A percentile compares a stretch with the other conserved stretches of the same genome.
These are phyloP conservation scores for Aaosphaeria pasadenensis DNA, from an alignment of 2,329 filamentous ascomycete species.

Conservation along the genomic window DNA sequence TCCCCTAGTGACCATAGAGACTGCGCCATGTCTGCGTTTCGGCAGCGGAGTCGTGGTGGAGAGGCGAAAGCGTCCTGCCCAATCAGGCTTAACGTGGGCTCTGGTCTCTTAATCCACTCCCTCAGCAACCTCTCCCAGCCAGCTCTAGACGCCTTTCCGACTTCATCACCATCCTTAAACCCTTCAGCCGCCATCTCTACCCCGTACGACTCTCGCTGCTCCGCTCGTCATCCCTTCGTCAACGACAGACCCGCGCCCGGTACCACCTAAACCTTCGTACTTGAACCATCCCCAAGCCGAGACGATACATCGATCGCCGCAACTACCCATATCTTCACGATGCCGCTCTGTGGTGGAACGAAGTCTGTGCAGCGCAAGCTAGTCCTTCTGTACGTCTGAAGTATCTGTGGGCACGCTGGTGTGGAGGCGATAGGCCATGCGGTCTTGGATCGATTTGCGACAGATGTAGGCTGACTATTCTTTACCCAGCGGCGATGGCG, in stretches of 20 bases:
- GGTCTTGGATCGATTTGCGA: constrained; percentile 11
- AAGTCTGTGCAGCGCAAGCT: constrained; percentile 94
- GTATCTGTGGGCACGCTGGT: background rate
- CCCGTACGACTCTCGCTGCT: constrained; percentile 13
- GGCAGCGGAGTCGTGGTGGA: background rate
- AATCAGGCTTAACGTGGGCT: constrained; percentile 4
- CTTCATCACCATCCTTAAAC: constrained; percentile 10
- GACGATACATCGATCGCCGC: constrained; percentile 19
- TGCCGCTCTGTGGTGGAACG: constrained; percentile 51
- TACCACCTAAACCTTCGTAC: constrained; percentile 8
- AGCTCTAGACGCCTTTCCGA: constrained; percentile 16
- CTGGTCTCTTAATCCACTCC: constrained; percentile 6
- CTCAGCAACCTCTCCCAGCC: constrained; percentile 12
- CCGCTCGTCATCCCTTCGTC: constrained; percentile 5
- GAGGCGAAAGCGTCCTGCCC: background rate
- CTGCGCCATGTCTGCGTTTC: background rate
- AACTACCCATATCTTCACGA: constrained; percentile 18
- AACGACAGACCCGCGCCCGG: constrained; percentile 7
- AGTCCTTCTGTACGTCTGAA: constrained; percentile 72
- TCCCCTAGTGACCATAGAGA: no score
- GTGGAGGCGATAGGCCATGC: constrained; percentile 1
- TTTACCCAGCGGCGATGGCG: constrained; percentile 76
- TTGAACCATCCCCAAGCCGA: constrained; percentile 14
- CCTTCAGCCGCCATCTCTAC: constrained; percentile 10
- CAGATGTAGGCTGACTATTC: constrained; percentile 18